Conservation (phyloP, 352 stramenopile genomes). For the Phytopythium helicoides region DNA sequence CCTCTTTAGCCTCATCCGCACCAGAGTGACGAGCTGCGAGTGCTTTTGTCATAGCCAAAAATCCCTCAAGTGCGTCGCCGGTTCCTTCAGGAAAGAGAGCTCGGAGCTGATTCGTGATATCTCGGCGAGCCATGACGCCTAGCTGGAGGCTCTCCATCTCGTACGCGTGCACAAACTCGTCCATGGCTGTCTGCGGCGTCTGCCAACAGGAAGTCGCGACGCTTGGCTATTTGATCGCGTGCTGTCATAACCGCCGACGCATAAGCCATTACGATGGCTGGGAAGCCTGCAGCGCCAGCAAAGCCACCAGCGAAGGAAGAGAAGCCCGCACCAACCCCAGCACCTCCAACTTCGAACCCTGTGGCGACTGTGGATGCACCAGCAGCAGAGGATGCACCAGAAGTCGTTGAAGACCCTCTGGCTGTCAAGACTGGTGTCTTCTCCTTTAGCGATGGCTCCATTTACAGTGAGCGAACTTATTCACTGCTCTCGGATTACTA, state of each 20-base stretch:
- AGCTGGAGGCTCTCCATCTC: constrained; percentile 77
- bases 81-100: constrained; percentile 41
- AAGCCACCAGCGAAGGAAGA: constrained; percentile 14
- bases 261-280: background rate
- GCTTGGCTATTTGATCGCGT: too few relatives aligned
- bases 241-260: background rate
- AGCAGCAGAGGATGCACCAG: constrained; percentile 22
- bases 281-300: constrained; percentile 3
- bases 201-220: too few relatives aligned
- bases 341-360: constrained; percentile 8
- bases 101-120: constrained; percentile 46
- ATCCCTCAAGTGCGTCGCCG: constrained; percentile 19
- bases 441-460: constrained; percentile 62
- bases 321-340: constrained; percentile 13
- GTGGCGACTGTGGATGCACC: too few relatives aligned
- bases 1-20: constrained; percentile 9
- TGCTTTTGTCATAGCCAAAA: constrained; percentile 46
- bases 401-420: constrained; percentile 33
- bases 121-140: constrained; percentile 56
- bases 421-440: constrained; percentile 46
- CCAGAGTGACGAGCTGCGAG: constrained; percentile 34
- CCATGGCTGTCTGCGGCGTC: too few relatives aligned
- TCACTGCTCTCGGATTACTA: too few relatives aligned
- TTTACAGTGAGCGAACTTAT: constrained; percentile 51
- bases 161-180: constrained; percentile 69